Evolutionary conservation across 257 asterid species (phyloP), one percentile per base, ranked within the genome.

Genomic region (Nicotiana tabacum): DNA sequence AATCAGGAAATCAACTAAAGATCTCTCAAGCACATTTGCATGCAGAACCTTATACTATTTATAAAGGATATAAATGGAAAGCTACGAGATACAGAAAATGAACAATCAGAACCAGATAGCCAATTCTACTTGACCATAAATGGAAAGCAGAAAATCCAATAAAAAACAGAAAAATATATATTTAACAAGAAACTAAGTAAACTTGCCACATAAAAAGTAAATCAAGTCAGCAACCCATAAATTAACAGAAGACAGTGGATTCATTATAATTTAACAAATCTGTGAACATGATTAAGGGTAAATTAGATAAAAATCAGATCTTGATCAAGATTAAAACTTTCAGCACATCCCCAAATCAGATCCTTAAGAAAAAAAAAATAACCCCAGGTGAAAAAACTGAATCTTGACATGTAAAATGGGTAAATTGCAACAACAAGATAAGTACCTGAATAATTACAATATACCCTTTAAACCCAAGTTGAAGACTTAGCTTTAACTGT

Each of bases 241-340:
- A 24, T 18, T 18, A 37, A 43, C 12, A 65, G 5, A 65, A 29
- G 70, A 5, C 15, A 15, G 18, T 66, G 12, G 69, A 65, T 65
- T 65, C 69, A 65, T 29, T 58, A 69, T 30, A 70, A 43, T 43
- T 2, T 2, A 48, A 66, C 78, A 51, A 65, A 77, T 68, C 76
- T 81, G 81, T 37, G 24, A 68, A 81, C 48, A 51, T 6, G 33
- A 70, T 43, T 70, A 70, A 39, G 48, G 43, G 78, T 33, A 24
- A 74, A 82, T 80, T 32, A 62, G 58, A 3, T 21, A 33, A 60
- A 64, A 83, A 74, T 6, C 84, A 87, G 83, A 87, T 65, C 85
- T 76, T 82, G 84, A 84, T 21, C 65, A 67, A 60, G 83, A 80
- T 39, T 29, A 51, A 39, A 65, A 53, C 18, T 33, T 18, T 74